These are phyloP conservation scores for Rhizopogon rudus DNA, from an alignment of 768 basidiomycete species.

Conservation along the genomic window DNA sequence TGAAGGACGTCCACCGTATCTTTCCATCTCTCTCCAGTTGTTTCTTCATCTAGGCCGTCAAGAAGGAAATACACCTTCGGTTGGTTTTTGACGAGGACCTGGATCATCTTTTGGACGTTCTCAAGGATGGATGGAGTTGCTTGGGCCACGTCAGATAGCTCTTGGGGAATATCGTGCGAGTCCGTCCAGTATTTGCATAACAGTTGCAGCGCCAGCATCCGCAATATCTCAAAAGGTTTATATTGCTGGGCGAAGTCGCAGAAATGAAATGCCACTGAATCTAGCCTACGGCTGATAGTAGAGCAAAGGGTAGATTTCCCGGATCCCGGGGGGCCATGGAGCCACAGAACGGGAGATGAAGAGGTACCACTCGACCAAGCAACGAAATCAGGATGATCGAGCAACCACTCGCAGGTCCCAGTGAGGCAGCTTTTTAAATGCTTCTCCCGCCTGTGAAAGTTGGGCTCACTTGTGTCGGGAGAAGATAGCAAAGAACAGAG, in stretches of 20 bases:
- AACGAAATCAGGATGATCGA: not conserved
- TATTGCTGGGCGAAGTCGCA: not conserved
- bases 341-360: not conserved
- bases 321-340: not conserved
- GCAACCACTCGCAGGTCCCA: not conserved
- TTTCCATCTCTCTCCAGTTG: slow-evolving; percentile 8
- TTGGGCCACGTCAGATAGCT: not conserved
- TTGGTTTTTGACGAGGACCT: slow-evolving; percentile 7
- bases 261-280: not conserved
- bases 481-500: not conserved
- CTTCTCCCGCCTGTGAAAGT: not conserved
- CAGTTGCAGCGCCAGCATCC: not conserved
- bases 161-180: not conserved
- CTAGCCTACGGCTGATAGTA: not conserved
- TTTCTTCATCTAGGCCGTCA: slow-evolving; percentile 26
- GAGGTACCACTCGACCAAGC: not conserved
- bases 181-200: not conserved
- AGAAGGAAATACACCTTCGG: slow-evolving; percentile 16
- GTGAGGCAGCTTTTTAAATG: not conserved
- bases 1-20: slow-evolving; percentile 11
- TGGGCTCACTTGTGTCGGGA: not conserved
- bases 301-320: not conserved
- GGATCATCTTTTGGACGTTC: slow-evolving; percentile 12
- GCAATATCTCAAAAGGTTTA: not conserved
- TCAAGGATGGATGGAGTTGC: not conserved